Percentiles rank a stretch among this genome's conserved stretches.
phyloP scores from a whole-genome alignment of 768 basidiomycete species.

The Tylopilus balloui region DNA sequence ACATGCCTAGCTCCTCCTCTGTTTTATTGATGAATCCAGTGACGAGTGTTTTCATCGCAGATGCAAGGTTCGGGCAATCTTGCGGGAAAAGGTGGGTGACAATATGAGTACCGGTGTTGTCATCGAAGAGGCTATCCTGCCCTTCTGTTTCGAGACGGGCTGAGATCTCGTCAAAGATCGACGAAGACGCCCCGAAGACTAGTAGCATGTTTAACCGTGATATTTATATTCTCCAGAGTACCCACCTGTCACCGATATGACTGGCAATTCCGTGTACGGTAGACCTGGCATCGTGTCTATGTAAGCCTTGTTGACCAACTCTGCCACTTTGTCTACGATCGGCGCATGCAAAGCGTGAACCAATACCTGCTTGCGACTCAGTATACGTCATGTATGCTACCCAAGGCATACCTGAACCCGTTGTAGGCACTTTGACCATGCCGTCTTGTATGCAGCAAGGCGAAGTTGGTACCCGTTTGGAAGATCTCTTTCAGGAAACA shows the following conservation, averaged over 20 bases:
- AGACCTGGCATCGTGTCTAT: constrained; percentile 45
- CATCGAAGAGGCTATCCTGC: constrained; percentile 22
- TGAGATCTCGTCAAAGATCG: constrained; percentile 45
- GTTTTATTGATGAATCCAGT: constrained; percentile 46
- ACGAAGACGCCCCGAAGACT: constrained; percentile 44
- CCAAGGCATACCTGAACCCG: constrained; percentile 48
- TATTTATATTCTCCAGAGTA: not conserved
- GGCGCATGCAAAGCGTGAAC: constrained; percentile 46
- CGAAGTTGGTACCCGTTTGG: constrained; percentile 37
- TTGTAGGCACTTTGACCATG: constrained; percentile 57
- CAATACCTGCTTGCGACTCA: constrained; percentile 35
- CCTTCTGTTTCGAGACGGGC: constrained; percentile 31
- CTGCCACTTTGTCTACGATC: constrained; percentile 41
- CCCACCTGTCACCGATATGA: constrained; percentile 54
- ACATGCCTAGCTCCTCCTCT: constrained; percentile 29
- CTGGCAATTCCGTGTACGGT: constrained; percentile 59
- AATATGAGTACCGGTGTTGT: constrained; percentile 19
- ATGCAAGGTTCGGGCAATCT: constrained; percentile 50
- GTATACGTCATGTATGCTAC: not conserved
- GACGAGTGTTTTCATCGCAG: constrained; percentile 54
- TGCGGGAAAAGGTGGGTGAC: constrained; percentile 52
- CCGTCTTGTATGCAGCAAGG: constrained; percentile 48
- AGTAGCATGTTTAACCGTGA: constrained; percentile 3
- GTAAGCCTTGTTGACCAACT: constrained; percentile 44
- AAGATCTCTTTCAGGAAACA: constrained; percentile 30